These are phyloP conservation scores for Diaporthe citri DNA, from an alignment of 2,329 filamentous ascomycete genomes.

Conservation along the genomic window DNA sequence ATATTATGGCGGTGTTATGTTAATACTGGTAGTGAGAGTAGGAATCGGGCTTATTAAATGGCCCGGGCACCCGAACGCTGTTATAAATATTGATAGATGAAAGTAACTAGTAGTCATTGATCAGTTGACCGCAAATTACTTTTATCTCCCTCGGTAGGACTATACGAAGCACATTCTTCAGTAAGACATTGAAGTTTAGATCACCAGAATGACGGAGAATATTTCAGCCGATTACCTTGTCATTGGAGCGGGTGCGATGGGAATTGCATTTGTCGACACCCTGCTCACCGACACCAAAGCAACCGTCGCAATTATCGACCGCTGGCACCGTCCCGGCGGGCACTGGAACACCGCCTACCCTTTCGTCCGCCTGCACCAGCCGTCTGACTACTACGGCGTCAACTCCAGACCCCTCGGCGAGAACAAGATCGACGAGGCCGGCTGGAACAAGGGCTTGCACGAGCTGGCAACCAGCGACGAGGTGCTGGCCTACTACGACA, in stretches of 20 bases:
- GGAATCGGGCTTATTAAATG: background rate
- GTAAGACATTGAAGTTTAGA: background rate
- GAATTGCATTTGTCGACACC: background rate
- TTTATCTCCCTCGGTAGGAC: background rate
- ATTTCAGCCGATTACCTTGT: background rate
- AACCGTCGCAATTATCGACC: background rate
- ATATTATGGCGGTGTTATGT: background rate
- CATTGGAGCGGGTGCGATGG: conserved; percentile 1
- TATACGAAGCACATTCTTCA: background rate
- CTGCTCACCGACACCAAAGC: background rate
- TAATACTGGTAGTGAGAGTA: background rate
- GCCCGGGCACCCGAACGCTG: background rate
- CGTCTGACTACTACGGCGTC: background rate
- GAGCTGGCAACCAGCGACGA: background rate
- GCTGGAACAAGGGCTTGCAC: background rate
- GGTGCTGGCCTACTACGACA: background rate
- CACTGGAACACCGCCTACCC: conserved; percentile 1
- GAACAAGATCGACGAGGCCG: background rate
- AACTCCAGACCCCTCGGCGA: background rate
- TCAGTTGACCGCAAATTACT: background rate
- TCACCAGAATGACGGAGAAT: background rate
- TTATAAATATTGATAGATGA: background rate
- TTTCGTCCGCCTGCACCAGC: background rate
- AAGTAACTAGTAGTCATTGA: background rate
- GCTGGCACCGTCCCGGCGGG: background rate